These are phyloP conservation scores for Metschnikowia bowlesiae DNA, from an alignment of 805 yeast genomes.

Conservation along the genomic window DNA sequence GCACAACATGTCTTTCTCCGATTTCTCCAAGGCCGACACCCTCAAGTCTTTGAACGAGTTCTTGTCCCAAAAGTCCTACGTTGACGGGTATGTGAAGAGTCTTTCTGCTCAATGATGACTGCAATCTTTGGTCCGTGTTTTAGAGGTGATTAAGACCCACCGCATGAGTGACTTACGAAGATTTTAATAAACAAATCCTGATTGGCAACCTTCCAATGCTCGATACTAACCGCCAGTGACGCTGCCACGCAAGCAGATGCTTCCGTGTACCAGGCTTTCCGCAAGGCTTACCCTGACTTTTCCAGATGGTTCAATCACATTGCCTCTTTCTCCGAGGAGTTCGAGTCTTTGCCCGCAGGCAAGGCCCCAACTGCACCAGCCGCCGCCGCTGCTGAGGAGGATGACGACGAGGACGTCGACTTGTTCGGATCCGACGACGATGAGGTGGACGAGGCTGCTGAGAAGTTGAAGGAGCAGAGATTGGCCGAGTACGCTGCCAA, in stretches of 20 bases:
- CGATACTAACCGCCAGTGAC: conserved; percentile 49
- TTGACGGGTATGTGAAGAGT: conserved; percentile 78
- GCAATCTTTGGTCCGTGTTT: conserved; percentile 89
- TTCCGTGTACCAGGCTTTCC: conserved; percentile 89
- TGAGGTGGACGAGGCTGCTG: conserved; percentile 95
- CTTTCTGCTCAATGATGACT: conserved; percentile 52
- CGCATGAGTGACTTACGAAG: conserved; percentile 75
- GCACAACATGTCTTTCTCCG: conserved; percentile 65
- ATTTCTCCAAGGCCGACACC: conserved; percentile 70
- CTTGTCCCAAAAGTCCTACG: conserved; percentile 90
- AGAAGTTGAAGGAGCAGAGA: conserved; percentile 95
- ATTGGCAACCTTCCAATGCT: neutral
- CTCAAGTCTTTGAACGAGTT: conserved; percentile 67
- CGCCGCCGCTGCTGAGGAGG: conserved; percentile 53
- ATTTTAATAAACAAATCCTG: conserved; percentile 26
- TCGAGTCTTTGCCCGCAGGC: conserved; percentile 77
- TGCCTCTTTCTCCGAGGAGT: conserved; percentile 86
- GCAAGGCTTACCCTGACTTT: conserved; percentile 85
- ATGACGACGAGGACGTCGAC: conserved; percentile 88
- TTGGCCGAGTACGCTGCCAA: conserved; percentile 95
- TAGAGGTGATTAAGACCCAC: conserved; percentile 96
- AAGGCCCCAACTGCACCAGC: conserved; percentile 46
- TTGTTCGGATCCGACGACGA: conserved; percentile 93
- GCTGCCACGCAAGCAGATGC: conserved; percentile 96
- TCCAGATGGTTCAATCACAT: conserved; percentile 99